Conservation (phyloP, 768 basidiomycete genomes). For the Xerocomellus intermedius region DNA sequence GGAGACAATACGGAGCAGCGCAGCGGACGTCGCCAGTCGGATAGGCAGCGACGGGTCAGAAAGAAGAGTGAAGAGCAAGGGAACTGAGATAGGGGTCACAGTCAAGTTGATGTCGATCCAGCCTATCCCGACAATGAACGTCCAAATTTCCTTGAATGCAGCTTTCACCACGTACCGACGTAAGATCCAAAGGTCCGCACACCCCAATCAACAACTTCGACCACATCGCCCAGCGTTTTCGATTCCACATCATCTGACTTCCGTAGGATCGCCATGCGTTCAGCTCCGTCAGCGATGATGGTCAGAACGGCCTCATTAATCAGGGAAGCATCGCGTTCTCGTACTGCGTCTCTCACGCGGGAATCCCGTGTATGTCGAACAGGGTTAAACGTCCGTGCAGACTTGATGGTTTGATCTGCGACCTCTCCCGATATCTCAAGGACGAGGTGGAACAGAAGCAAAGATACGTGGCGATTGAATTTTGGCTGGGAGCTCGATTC, state of each 20-base stretch:
- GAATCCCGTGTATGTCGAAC: constrained; percentile 79
- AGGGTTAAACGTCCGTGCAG: constrained; percentile 70
- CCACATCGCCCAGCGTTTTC: constrained; percentile 53
- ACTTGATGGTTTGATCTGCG: constrained; percentile 92
- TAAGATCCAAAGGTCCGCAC: constrained; percentile 90
- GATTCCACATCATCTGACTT: constrained; percentile 45
- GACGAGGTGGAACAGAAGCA: constrained; percentile 88
- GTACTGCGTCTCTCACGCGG: constrained; percentile 83
- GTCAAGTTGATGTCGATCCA: constrained; percentile 99
- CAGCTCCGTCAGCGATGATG: constrained; percentile 69
- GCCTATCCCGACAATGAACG: constrained; percentile 45
- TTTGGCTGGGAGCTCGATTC: constrained; percentile 54
- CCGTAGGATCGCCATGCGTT: constrained; percentile 51
- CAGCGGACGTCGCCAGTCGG: constrained; percentile 77
- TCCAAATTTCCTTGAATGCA: not conserved
- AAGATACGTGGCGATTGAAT: constrained; percentile 81
- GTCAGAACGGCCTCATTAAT: constrained; percentile 88
- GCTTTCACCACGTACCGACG: constrained; percentile 65
- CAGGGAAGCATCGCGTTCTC: constrained; percentile 81
- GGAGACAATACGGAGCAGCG: constrained; percentile 77
- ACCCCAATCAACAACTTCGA: constrained; percentile 91
- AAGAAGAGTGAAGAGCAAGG: constrained; percentile 79
- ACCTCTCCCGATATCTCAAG: constrained; percentile 96
- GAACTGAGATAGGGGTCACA: constrained; percentile 85
- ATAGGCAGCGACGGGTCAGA: constrained; percentile 76